Evolutionary conservation across 345 rosid species (phyloP), one percentile per base, ranked within the genome.

Genomic region (Trapa bicornis): DNA sequence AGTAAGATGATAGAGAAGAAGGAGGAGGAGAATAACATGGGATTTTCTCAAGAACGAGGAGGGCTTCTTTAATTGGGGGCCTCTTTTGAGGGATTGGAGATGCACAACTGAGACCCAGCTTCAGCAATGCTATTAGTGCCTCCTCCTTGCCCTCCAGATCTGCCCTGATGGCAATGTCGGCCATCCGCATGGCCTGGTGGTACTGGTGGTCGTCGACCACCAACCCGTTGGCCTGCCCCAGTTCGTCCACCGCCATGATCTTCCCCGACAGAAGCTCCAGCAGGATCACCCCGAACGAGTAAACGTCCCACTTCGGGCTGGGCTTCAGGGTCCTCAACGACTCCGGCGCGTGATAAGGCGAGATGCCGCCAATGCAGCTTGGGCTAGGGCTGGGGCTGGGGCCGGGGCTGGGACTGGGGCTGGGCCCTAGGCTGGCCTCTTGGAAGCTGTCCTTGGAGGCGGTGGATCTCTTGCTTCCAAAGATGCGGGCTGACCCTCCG

Each of bases 121-220:
- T 91, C 68, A 91, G 85, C 74, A 91, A 88, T 0, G 92, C 78
- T 85, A 91, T 68, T 72, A 91, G 82, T n/a, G 82, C 85, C 45
- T 88, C 95, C 71, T 87, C 97, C 71, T 80, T 91, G 7, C 95
- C 99, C 60, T 88, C 99, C 79, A 94, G 50, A 37, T 94, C 97
- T 9, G 72, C 83, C 38, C 96, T 84, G 42, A 94, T 91, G 3
- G 80, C 84, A 65, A 38, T 80, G 12, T 92, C 97, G 8, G 84
- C 87, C 85, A 86, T 82, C 76, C 93, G 62, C 66, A 86, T 15
- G 0, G 95, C 97, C 72, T 90, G 74, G 9, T 39, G 75, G 29
- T 22, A 22, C 29, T 22, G 29, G 67, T 79, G 77, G 43, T 94
- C 97, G 2, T 94, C 89, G 12, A 83, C 87, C 38, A 39, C 67